A percentile compares a stretch with the other conserved stretches of the same genome.
These are phyloP conservation scores for Coemansia sp. DNA, from an alignment of 192 early-diverging fungal genomes.

Conservation along the genomic window DNA sequence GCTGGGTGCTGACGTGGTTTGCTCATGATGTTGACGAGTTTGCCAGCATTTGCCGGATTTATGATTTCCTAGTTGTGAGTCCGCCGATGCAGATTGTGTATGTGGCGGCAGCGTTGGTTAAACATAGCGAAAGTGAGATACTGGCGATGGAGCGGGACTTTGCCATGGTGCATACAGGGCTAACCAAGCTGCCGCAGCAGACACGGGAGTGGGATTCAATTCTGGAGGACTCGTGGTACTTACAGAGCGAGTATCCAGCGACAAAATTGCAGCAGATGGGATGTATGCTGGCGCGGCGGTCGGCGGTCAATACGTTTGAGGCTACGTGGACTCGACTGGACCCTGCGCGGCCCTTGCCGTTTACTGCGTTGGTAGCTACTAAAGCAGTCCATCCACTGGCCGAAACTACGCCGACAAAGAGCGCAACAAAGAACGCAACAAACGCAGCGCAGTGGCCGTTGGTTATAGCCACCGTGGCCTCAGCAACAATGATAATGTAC, in stretches of 20 bases:
- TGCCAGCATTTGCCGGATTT: conserved; percentile 56
- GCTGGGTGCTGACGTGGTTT: conserved; percentile 77
- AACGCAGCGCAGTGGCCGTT: conserved; percentile 38
- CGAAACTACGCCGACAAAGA: not conserved
- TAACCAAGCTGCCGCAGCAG: conserved; percentile 23
- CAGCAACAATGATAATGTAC: conserved; percentile 48
- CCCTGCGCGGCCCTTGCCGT: conserved; percentile 31
- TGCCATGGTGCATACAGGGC: conserved; percentile 36
- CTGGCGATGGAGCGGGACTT: conserved; percentile 43
- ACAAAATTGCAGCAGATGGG: conserved; percentile 46
- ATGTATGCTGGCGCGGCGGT: conserved; percentile 25
- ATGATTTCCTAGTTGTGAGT: conserved; percentile 64
- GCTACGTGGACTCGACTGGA: conserved; percentile 48
- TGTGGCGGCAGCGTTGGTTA: conserved; percentile 58
- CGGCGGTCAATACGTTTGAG: conserved; percentile 40
- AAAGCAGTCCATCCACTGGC: not conserved
- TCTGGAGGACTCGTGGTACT: conserved; percentile 39
- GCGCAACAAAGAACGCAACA: not conserved
- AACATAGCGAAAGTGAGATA: conserved; percentile 21
- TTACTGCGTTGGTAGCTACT: not conserved
- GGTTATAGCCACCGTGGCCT: conserved; percentile 38
- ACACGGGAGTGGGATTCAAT: conserved; percentile 28
- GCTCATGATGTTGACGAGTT: conserved; percentile 63
- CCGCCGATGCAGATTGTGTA: conserved; percentile 64
- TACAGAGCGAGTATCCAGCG: conserved; percentile 38